Percentiles rank a stretch among this genome's conserved stretches.
phyloP scores from a whole-genome alignment of 2,329 filamentous ascomycete species.

The Penicillium palitans region DNA sequence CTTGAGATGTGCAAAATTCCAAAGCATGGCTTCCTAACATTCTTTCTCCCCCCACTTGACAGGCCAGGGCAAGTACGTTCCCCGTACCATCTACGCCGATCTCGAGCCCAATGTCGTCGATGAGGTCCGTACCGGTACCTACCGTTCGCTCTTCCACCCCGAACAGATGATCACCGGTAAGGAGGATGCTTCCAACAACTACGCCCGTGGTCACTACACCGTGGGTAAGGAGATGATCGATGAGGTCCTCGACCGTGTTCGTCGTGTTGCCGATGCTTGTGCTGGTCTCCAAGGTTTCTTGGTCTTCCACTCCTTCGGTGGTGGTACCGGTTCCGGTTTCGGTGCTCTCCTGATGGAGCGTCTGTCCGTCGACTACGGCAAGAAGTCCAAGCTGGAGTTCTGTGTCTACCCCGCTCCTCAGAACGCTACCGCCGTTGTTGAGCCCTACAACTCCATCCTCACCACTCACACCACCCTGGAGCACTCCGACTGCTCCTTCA shows the following conservation, averaged over 20 bases:
- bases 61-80: constrained; percentile 99
- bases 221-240: constrained; percentile 99
- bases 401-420: constrained; percentile 98
- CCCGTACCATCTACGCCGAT: constrained; percentile 98
- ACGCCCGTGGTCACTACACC: constrained; percentile 98
- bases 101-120: constrained; percentile 99
- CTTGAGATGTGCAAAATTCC: constrained; percentile 11
- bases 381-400: constrained; percentile 99
- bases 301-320: constrained; percentile 99
- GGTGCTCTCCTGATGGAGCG: constrained; percentile 98
- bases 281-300: constrained; percentile 98
- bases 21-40: constrained; percentile 18
- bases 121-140: constrained; percentile 95
- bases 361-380: constrained; percentile 97
- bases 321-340: constrained; percentile 97
- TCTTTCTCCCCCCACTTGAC: constrained; percentile 19
- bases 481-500: constrained; percentile 99
- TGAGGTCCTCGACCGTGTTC: constrained; percentile 95
- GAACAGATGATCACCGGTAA: constrained; percentile 99
- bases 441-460: constrained; percentile 99
- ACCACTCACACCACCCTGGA: constrained; percentile 98
- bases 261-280: constrained; percentile 96
- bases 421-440: constrained; percentile 94
- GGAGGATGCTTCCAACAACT: constrained; percentile 99
- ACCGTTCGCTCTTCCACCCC: constrained; percentile 96